Base-by-base conservation (phyloP, 2,329 filamentous ascomycete species). In the Xylariaceae sp. region DNA sequence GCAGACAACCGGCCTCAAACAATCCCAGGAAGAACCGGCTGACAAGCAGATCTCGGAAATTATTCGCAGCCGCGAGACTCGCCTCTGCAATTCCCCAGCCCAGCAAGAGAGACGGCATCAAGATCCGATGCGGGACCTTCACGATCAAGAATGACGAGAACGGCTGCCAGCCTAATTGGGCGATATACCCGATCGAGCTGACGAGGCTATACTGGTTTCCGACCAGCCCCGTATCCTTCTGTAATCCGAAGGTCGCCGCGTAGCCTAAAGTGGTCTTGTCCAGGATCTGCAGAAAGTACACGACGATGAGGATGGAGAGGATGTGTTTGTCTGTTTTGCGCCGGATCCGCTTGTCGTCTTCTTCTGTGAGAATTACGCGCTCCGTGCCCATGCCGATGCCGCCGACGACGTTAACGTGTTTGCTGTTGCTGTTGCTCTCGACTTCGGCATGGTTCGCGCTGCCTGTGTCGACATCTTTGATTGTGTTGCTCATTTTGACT, bases 201-300 rank as follows among this genome's bases (percentile, higher is more conserved):
- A 64, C 39, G 34, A 61, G 55, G 12, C 55, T 55, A 51, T 62
- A 80, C 69, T 84, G 71, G 39, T 78, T 67, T 14, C 78, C 78
- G 7, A 73, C 64, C 2, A 85, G 73, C 33, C 73, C 59, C 0
- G 79, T 75, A 57, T 82, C 77, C 41, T 80, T 67, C 23, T 80
- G 74, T 10, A 85, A 67, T 2, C 80, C 80, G 53, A 84, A 84
- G 10, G 84, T 76, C 0, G 80, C 82, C 3, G 78, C 78, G 55
- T 83, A 85, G 2, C 65, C 58, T 2, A 84, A 67, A 0, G 78
- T 80, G 0, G 79, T 74, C 61, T 85, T 85, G 65, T 84, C 81
- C 5, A 83, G 67, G 10, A 74, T 75, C 52, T 85, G 81, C 0
- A 84, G 69, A 56, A 80, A 83, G 62, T 84, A 85, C 17, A 82